phyloP scores from a whole-genome alignment of 2,329 filamentous ascomycete species.

The Lithohypha guttulata region DNA sequence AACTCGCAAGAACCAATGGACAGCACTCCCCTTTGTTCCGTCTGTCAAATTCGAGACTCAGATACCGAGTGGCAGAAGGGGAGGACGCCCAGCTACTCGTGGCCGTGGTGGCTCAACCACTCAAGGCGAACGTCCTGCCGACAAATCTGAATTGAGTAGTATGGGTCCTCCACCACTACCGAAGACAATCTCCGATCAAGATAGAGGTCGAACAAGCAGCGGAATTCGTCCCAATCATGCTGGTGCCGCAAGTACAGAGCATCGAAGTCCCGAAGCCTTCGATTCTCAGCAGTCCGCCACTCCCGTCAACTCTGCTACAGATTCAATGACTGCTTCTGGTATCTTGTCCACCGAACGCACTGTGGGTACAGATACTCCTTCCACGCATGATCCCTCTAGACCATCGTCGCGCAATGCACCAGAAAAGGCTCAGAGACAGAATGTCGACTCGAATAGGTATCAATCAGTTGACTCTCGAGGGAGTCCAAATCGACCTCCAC shows the following conservation, averaged over 20 bases:
- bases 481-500: too few species aligned
- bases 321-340: background rate
- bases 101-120: slow-evolving; percentile 35
- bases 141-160: slow-evolving; percentile 25
- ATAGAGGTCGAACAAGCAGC: slow-evolving; percentile 18
- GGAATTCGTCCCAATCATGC: slow-evolving; percentile 27
- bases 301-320: slow-evolving; percentile 1
- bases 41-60: slow-evolving; percentile 80
- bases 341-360: background rate
- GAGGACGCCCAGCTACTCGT: slow-evolving; percentile 45
- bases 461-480: slow-evolving; percentile 25
- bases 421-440: background rate
- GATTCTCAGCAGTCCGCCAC: slow-evolving; percentile 23
- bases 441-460: slow-evolving; percentile 15
- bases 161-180: slow-evolving; percentile 22
- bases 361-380: background rate
- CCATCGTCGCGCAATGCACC: slow-evolving; percentile 16
- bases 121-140: slow-evolving; percentile 23
- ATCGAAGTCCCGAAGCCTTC: slow-evolving; percentile 27
- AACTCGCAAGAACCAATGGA: slow-evolving; percentile 68
- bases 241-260: slow-evolving; percentile 31
- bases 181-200: slow-evolving; percentile 18
- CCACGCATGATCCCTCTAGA: slow-evolving; percentile 11
- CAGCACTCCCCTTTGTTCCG: slow-evolving; percentile 69
- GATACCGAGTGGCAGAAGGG: slow-evolving; percentile 44